phyloP scores from a whole-genome alignment of 164 flowering plant genomes.

The Vitis rupestris region DNA sequence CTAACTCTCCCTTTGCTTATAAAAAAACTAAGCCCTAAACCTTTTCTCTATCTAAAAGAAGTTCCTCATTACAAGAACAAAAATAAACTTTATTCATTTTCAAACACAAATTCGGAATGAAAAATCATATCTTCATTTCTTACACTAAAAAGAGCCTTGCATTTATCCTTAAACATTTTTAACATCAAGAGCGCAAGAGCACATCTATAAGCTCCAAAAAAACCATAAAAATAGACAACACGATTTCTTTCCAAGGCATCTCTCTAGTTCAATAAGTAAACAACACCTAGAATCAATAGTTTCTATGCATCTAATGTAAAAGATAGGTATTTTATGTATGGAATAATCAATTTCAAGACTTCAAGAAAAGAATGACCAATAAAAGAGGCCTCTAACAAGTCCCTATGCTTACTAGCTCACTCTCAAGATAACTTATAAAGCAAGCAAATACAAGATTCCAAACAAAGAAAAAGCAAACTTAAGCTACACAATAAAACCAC shows the following conservation, averaged over 20 bases:
- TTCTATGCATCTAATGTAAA: constrained; percentile 2
- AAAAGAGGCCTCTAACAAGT: constrained; percentile 4
- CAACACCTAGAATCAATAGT: constrained; percentile 32
- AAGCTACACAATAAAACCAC: constrained; percentile 11
- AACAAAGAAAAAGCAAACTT: constrained; percentile 15
- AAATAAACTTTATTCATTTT: not conserved
- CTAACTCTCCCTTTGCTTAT: too few relatives aligned
- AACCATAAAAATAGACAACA: constrained; percentile 20
- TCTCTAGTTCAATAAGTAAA: constrained; percentile 19
- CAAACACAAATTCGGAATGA: not conserved
- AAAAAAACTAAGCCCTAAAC: too few relatives aligned
- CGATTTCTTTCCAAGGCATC: constrained; percentile 25
- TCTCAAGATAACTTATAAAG: constrained; percentile 26
- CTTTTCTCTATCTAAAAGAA: too few relatives aligned
- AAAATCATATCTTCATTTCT: constrained; percentile 8
- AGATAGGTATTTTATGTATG: not conserved
- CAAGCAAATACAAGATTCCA: constrained; percentile 43
- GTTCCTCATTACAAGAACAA: too few relatives aligned
- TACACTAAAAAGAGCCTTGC: constrained; percentile 28
- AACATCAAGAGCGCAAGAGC: constrained; percentile 14
- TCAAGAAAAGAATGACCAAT: constrained; percentile 28
- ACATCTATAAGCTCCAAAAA: constrained; percentile 20
- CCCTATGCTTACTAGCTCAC: not conserved
- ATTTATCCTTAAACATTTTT: constrained; percentile 25
- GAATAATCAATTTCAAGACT: constrained; percentile 9